A percentile compares a stretch with the other conserved stretches of the same genome.
Evolutionary conservation across 2,329 filamentous ascomycete species (phyloP).

Genomic region (Pyricularia grisea): DNA sequence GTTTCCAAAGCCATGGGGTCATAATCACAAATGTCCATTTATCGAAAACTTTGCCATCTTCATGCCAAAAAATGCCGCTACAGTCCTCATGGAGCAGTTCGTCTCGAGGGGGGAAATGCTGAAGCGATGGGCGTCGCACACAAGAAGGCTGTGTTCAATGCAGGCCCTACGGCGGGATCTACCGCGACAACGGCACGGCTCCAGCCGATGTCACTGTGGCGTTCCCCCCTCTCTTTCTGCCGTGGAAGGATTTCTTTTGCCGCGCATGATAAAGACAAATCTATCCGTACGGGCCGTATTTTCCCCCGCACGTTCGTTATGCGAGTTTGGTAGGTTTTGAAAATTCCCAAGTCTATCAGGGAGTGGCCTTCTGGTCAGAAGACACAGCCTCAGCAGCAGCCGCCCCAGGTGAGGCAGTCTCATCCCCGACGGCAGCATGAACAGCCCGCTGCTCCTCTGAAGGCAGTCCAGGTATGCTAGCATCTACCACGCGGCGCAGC

Average conservation of each 20-base stretch:
- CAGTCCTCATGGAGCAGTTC: not conserved
- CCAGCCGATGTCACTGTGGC: not conserved
- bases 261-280: not conserved
- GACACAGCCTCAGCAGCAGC: not conserved
- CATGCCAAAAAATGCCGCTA: not conserved
- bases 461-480: constrained; percentile 15
- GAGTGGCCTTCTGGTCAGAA: not conserved
- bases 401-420: not conserved
- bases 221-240: not conserved
- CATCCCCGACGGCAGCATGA: not conserved
- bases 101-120: not conserved
- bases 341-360: not conserved
- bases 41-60: not conserved
- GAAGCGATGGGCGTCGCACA: not conserved
- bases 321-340: not conserved
- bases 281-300: not conserved
- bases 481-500: constrained; percentile 42
- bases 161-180: not conserved
- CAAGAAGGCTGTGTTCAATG: not conserved
- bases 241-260: not conserved
- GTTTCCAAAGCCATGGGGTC: not conserved
- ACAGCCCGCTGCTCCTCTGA: not conserved
- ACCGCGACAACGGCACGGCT: not conserved
- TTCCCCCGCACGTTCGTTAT: not conserved
- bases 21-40: not conserved